A percentile compares a stretch with the other conserved stretches of the same genome.
Evolutionary conservation across 2,329 filamentous ascomycete species (phyloP).

Genomic region (Xenoacremonium recifei): DNA sequence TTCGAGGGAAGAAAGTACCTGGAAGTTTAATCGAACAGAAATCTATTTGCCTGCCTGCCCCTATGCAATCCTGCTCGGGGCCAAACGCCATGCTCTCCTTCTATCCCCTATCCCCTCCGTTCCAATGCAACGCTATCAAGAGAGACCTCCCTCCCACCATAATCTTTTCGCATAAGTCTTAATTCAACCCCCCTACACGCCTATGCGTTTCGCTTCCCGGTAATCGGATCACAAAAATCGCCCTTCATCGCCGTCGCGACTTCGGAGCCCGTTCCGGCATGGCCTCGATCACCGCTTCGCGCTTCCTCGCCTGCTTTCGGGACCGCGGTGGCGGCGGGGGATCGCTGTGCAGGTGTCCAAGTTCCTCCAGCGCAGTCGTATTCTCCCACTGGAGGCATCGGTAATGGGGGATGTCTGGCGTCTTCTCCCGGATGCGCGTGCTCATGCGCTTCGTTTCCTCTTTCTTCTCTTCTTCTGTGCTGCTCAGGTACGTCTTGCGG

Average conservation of each 20-base stretch:
- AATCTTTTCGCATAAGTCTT: no score
- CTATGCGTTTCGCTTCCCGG: no score
- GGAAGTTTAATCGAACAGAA: no score
- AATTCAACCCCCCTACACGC: no score
- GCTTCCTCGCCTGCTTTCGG: constrained; percentile 52
- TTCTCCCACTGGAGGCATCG: constrained; percentile 57
- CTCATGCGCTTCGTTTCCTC: constrained; percentile 44
- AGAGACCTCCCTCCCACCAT: no score
- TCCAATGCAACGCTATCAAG: no score
- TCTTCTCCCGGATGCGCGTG: constrained; percentile 43
- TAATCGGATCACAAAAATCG: no score
- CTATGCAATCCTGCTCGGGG: no score
- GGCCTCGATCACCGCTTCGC: constrained; percentile 39
- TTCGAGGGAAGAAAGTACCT: no score
- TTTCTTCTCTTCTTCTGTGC: constrained; percentile 37
- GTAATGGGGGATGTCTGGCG: constrained; percentile 45
- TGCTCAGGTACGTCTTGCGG: constrained; percentile 65
- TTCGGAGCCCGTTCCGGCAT: constrained; percentile 28
- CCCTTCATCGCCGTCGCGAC: constrained; percentile 27
- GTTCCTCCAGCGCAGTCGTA: constrained; percentile 54
- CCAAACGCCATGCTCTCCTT: no score
- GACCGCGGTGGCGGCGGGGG: constrained; percentile 50
- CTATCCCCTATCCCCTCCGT: no score
- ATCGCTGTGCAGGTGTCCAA: constrained; percentile 57
- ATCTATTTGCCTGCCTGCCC: no score